These are phyloP conservation scores for Diaporthe batatas DNA, from an alignment of 2,329 filamentous ascomycete species.

Conservation along the genomic window DNA sequence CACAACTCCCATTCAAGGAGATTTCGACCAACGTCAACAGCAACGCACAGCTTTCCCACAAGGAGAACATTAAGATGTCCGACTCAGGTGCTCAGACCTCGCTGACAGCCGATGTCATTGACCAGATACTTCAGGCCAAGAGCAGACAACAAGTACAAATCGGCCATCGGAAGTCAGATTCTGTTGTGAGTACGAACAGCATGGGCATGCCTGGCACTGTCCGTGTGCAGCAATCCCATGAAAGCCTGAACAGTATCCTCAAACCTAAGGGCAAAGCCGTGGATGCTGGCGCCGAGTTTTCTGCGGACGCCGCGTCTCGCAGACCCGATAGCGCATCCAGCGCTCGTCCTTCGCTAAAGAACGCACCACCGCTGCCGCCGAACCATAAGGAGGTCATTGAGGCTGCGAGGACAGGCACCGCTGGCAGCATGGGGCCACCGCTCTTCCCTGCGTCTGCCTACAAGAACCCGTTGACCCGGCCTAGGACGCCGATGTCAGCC, in stretches of 20 bases:
- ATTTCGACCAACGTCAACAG: conserved; percentile 68
- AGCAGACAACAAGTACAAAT: conserved; percentile 47
- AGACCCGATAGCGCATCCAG: conserved; percentile 83
- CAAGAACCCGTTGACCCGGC: conserved; percentile 60
- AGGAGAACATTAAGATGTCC: conserved; percentile 59
- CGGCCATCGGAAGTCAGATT: conserved; percentile 54
- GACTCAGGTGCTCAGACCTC: conserved; percentile 87
- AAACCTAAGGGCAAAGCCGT: conserved; percentile 54
- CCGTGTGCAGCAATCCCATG: conserved; percentile 61
- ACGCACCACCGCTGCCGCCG: conserved; percentile 78
- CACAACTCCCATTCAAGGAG: conserved; percentile 70
- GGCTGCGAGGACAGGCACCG: conserved; percentile 75
- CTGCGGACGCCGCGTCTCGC: conserved; percentile 55
- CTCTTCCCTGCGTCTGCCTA: conserved; percentile 81
- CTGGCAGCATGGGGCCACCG: conserved; percentile 83
- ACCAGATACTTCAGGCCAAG: conserved; percentile 76
- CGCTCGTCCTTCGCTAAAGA: conserved; percentile 59
- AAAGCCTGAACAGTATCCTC: conserved; percentile 61
- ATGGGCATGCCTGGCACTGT: conserved; percentile 53
- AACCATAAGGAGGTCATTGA: conserved; percentile 90
- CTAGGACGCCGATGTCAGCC: conserved; percentile 70
- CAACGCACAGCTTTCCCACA: conserved; percentile 56
- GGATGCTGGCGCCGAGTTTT: conserved; percentile 53
- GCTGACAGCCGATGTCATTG: conserved; percentile 85
- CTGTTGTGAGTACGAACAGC: conserved; percentile 46